Conservation (phyloP, 2,329 filamentous ascomycete genomes). For the Periconia sp. region DNA sequence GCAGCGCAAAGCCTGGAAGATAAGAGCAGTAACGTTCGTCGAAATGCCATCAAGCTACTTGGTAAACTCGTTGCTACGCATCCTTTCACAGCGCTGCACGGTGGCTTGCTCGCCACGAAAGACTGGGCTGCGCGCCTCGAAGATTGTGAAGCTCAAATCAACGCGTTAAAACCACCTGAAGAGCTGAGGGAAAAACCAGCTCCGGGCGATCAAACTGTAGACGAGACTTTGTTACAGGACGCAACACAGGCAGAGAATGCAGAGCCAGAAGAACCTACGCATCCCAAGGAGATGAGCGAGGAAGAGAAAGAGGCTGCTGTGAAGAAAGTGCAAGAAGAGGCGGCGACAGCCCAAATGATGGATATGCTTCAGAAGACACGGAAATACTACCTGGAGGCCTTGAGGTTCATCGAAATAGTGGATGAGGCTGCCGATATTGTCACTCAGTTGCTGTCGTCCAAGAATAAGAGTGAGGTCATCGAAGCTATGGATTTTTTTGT, state of each 20-base stretch:
- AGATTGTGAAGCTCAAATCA: conserved; percentile 78
- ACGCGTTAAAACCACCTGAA: conserved; percentile 76
- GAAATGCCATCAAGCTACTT: conserved; percentile 92
- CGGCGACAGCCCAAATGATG: conserved; percentile 84
- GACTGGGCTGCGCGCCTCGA: conserved; percentile 85
- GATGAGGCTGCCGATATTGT: conserved; percentile 80
- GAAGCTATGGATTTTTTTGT: conserved; percentile 99
- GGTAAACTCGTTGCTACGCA: conserved; percentile 89
- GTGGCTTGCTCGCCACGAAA: conserved; percentile 72
- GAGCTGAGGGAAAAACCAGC: conserved; percentile 68
- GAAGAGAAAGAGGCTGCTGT: conserved; percentile 74
- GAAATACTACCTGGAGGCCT: conserved; percentile 89
- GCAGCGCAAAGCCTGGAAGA: conserved; percentile 90
- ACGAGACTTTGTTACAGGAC: conserved; percentile 80
- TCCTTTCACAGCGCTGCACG: conserved; percentile 71
- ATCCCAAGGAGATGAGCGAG: conserved; percentile 70
- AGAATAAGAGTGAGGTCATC: conserved; percentile 98
- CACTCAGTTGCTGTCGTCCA: conserved; percentile 85
- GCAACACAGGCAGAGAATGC: conserved; percentile 72
- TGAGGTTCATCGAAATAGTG: conserved; percentile 90
- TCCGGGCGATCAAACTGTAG: conserved; percentile 68
- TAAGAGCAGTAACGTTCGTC: conserved; percentile 95
- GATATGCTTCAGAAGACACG: conserved; percentile 84
- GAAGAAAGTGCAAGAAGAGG: conserved; percentile 73
- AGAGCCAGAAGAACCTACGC: conserved; percentile 43